Evolutionary conservation across 2,329 filamentous ascomycete species (phyloP).

Genomic region (Mariannaea elegans): DNA sequence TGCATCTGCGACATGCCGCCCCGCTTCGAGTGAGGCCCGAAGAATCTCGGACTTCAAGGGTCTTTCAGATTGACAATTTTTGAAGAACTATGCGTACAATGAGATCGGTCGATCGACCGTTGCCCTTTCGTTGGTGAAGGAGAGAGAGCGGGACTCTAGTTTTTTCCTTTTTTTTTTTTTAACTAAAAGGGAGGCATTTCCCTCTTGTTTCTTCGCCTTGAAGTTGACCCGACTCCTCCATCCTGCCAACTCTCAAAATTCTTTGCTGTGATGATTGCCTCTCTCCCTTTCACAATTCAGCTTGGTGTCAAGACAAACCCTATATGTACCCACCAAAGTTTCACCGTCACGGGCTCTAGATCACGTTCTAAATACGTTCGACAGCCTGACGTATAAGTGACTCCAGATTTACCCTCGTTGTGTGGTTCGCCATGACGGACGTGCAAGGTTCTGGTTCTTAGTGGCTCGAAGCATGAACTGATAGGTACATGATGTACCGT

Average conservation of each 20-base stretch:
- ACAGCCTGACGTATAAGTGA: not conserved
- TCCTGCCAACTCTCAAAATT: not conserved
- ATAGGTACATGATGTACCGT: not conserved
- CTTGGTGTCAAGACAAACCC: too few relatives aligned
- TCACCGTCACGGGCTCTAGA: not conserved
- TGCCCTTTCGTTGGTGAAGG: not conserved
- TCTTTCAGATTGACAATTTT: constrained; percentile 11
- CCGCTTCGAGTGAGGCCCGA: constrained; percentile 38
- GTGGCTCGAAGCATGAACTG: not conserved
- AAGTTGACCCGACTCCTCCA: not conserved
- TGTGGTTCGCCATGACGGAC: not conserved
- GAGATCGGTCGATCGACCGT: constrained; percentile 28
- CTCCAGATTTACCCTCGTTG: not conserved
- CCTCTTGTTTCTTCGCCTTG: not conserved
- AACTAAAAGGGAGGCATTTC: not conserved
- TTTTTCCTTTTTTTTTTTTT: not conserved
- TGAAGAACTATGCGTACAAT: constrained; percentile 17
- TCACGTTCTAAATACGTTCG: not conserved
- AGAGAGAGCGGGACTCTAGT: not conserved
- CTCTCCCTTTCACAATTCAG: not conserved
- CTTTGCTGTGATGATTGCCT: not conserved
- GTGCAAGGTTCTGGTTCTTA: not conserved
- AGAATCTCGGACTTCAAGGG: constrained; percentile 33
- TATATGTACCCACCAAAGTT: too few relatives aligned
- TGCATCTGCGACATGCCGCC: constrained; percentile 25